Conservation (phyloP, 306 rosid species). For the Gleditsia sinensis region DNA sequence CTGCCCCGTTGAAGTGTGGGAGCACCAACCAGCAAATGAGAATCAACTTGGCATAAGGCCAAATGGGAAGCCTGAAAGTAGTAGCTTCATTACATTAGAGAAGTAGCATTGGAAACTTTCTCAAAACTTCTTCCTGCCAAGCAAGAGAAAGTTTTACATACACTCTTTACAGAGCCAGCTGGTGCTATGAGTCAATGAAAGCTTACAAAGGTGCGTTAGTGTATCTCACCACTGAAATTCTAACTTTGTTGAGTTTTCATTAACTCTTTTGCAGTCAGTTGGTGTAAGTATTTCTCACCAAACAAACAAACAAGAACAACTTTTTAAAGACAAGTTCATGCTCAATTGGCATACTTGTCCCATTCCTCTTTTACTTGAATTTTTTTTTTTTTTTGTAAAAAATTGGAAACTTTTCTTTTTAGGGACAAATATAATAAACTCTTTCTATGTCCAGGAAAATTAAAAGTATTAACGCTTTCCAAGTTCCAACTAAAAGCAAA, state of each 20-base stretch:
- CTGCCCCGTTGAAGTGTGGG: slow-evolving; percentile 92
- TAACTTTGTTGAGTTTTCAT: too few species aligned
- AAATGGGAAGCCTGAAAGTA: slow-evolving; percentile 67
- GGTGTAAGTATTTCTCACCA: not conserved
- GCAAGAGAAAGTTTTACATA: too few species aligned
- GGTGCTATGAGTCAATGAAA: too few species aligned
- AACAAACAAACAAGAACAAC: not conserved
- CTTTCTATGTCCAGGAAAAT: too few species aligned
- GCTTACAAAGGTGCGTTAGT: too few species aligned
- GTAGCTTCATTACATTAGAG: not conserved
- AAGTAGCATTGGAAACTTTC: not conserved
- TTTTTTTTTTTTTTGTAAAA: too few species aligned
- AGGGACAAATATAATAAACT: too few species aligned
- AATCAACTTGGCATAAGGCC: slow-evolving; percentile 86
- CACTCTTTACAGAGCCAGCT: too few species aligned
- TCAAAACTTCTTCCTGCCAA: not conserved
- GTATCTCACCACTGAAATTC: too few species aligned
- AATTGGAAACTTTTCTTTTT: too few species aligned
- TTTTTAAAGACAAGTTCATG: not conserved
- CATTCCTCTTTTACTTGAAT: too few species aligned
- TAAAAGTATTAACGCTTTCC: not conserved
- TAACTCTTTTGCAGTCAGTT: too few species aligned
- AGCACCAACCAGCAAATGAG: slow-evolving; percentile 88
- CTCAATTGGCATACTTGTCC: not conserved
- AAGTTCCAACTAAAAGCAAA: not conserved